Evolutionary conservation across 352 stramenopile genomes (phyloP).

Genomic region (Globisporangium ultimum): DNA sequence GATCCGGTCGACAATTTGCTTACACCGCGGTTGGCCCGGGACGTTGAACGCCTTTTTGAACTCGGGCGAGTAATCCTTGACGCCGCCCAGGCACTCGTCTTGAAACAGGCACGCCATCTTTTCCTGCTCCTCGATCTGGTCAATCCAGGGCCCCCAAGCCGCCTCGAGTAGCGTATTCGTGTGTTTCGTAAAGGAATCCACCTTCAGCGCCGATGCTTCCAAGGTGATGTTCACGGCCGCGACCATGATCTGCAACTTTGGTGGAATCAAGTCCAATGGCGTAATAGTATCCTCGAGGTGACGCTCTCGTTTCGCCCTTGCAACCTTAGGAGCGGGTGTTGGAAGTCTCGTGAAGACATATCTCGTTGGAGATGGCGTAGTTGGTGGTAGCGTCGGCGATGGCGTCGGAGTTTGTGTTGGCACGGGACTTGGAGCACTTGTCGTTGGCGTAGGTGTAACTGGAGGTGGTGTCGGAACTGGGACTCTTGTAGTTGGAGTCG

Average conservation of each 20-base stretch:
- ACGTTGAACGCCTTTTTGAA: constrained; percentile 36
- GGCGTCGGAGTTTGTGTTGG: no score
- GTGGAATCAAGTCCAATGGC: not conserved
- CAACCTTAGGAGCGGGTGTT: not conserved
- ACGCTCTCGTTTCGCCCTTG: not conserved
- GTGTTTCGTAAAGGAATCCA: constrained; percentile 15
- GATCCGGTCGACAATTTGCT: constrained; percentile 23
- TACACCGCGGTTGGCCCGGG: constrained; percentile 25
- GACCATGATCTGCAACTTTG: constrained; percentile 5
- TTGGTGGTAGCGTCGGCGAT: not conserved
- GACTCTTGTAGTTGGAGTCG: no score
- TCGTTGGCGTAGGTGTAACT: not conserved
- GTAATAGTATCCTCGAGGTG: not conserved
- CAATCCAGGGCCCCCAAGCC: constrained; percentile 4
- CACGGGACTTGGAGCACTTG: not conserved
- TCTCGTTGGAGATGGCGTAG: not conserved
- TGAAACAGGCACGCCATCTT: constrained; percentile 46
- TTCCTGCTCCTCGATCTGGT: constrained; percentile 21
- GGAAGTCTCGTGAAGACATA: not conserved
- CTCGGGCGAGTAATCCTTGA: constrained; percentile 30
- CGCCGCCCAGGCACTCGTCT: constrained; percentile 31
- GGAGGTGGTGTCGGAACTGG: not conserved
- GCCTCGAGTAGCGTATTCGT: constrained; percentile 9
- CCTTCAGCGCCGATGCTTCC: constrained; percentile 1
- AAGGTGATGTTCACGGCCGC: constrained; percentile 6